Evolutionary conservation across 495 filamentous ascomycete species (phyloP), one percentile per base, ranked within the genome.

Genomic region (Podospora bellae-mahoneyi): DNA sequence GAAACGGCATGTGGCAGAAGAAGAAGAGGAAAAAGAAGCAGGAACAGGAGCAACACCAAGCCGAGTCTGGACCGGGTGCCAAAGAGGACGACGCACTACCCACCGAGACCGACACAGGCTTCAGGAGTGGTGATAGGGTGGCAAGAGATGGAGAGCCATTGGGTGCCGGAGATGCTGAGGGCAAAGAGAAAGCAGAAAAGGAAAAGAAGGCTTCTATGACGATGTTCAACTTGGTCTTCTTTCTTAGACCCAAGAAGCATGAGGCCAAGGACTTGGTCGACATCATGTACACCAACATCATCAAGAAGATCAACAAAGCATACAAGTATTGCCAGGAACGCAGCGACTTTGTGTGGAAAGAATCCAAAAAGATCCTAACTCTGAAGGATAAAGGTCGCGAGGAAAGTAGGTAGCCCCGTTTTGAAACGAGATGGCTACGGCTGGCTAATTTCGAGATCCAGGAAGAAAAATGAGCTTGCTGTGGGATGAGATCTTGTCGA

Each of bases 161-260:
- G 26, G 77, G 78, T 60, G 72, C 74, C 7, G 75, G 77, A 30
- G 82, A 83, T 66, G 23, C 20, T 27, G 23, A 20, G 20, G 19
- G 19, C 26, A 18, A 75, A 2, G 69, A 71, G 54, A 75, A 83
- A 5, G 85, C 87, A 64, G 75, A 76, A 28, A 82, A 87, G 68
- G 86, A 89, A 71, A 84, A 84, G 73, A 82, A 78, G 70, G 80
- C 78, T 60, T 81, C 79, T 57, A 94, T 99, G 91, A 93, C 88
- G 26, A 97, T 97, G 93, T 99, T 99, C 77, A 93, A 98, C 79
- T 87, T 97, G 44, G 92, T 97, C 16, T 98, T 97, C 78, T 91
- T 97, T 44, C 79, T 97, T 61, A 89, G 91, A 73, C 90, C 92
- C 3, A 90, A 91, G 53, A 84, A 89, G 61, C 79, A 91, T 56